A percentile compares a stretch with the other conserved stretches of the same genome.
Evolutionary conservation across 306 rosid genomes (phyloP).

Genomic region (Rubus idaeus): DNA sequence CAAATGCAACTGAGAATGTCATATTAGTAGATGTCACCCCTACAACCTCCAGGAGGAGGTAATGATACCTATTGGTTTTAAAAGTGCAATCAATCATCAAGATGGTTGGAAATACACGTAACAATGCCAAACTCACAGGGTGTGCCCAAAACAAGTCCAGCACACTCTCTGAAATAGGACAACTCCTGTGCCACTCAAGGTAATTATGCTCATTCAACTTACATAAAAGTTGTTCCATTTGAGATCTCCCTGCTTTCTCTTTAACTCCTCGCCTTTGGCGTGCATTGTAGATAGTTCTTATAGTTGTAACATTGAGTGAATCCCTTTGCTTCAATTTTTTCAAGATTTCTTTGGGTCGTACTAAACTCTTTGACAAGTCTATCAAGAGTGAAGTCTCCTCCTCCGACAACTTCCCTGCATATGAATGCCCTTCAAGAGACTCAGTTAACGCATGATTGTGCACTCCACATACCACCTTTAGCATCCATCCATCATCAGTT

Average conservation of each 20-base stretch:
- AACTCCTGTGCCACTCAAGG: constrained; percentile 19
- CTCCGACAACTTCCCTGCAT: constrained; percentile 29
- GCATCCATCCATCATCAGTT: constrained; percentile 25
- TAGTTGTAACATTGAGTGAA: constrained; percentile 26
- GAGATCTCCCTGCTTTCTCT: constrained; percentile 20
- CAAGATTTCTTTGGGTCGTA: constrained; percentile 38
- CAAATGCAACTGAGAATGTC: constrained; percentile 21
- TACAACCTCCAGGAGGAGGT: constrained; percentile 10
- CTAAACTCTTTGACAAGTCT: constrained; percentile 30
- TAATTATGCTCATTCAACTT: constrained; percentile 21
- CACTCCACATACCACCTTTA: constrained; percentile 29
- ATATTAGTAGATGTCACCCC: constrained; percentile 16
- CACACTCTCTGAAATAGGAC: constrained; percentile 2
- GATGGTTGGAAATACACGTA: constrained; percentile 9
- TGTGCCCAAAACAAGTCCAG: constrained; percentile 26
- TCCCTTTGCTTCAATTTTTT: constrained; percentile 27
- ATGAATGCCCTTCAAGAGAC: constrained; percentile 25
- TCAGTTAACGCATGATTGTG: constrained; percentile 28
- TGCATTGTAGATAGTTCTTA: constrained; percentile 36
- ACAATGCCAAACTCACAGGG: constrained; percentile 16
- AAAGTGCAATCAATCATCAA: constrained; percentile 14
- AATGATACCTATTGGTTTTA: constrained; percentile 8
- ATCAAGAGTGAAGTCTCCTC: constrained; percentile 25
- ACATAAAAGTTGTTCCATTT: constrained; percentile 29
- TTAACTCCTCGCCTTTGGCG: constrained; percentile 27